Conservation (phyloP, 106 monocot species). For the Alisma plantagoaquatica region DNA sequence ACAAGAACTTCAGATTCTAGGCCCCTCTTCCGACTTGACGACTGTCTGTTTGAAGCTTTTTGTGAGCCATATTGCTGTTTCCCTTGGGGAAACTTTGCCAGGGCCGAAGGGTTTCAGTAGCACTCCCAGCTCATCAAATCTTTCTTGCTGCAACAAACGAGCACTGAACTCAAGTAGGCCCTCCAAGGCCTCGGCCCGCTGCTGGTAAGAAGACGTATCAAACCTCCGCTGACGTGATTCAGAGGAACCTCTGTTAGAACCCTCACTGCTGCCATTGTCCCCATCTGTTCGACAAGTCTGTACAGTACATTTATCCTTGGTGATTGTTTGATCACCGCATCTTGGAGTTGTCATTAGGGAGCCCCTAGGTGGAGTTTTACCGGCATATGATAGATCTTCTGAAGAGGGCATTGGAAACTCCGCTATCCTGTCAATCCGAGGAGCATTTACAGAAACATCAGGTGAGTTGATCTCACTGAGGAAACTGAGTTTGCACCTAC, state of each 20-base stretch:
- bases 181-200: conserved; percentile 72
- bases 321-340: conserved; percentile 36
- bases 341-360: conserved; percentile 20
- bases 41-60: conserved; percentile 77
- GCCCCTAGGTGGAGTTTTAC: conserved; percentile 20
- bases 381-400: conserved; percentile 33
- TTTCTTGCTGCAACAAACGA: conserved; percentile 54
- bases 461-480: conserved; percentile 40
- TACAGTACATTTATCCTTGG: conserved; percentile 76
- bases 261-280: conserved; percentile 39
- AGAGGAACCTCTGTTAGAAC: conserved; percentile 51
- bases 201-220: conserved; percentile 69
- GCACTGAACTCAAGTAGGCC: conserved; percentile 80
- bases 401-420: conserved; percentile 68
- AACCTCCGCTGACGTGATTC: conserved; percentile 43
- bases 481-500: conserved; percentile 16
- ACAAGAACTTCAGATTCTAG: too few relatives aligned
- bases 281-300: conserved; percentile 42
- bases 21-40: conserved; percentile 1
- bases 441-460: conserved; percentile 77
- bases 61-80: conserved; percentile 77
- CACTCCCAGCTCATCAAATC: conserved; percentile 58
- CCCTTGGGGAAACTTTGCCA: conserved; percentile 70
- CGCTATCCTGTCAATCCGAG: conserved; percentile 63
- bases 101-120: conserved; percentile 70